A percentile compares a stretch with the other conserved stretches of the same genome.
phyloP scores from a whole-genome alignment of 2,329 filamentous ascomycete species.

The Fusarium protoensiforme region DNA sequence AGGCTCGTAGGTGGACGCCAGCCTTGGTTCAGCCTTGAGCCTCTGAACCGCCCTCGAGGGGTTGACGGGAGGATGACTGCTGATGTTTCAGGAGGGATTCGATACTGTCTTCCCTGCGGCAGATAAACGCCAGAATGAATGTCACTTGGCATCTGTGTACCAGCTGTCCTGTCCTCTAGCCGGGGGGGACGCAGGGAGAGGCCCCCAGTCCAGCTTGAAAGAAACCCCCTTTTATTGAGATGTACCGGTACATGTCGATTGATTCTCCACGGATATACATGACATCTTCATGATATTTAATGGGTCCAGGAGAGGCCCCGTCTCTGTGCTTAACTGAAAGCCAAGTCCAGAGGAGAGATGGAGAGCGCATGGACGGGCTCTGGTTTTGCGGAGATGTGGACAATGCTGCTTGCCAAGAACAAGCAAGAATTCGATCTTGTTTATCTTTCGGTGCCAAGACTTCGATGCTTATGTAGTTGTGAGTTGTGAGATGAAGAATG shows the following conservation, averaged over 20 bases:
- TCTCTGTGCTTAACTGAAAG: slow-evolving; percentile 33
- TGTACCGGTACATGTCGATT: slow-evolving; percentile 18
- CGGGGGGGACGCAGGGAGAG: slow-evolving; percentile 6
- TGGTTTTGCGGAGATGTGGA: neutral
- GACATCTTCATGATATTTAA: slow-evolving; percentile 6
- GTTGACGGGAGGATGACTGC: neutral
- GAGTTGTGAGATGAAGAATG: neutral
- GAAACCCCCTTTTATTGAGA: slow-evolving; percentile 11
- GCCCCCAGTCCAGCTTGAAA: neutral
- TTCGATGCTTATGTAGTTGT: slow-evolving; percentile 4
- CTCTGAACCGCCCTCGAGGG: neutral
- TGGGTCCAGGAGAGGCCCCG: neutral
- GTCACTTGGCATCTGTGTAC: slow-evolving; percentile 1
- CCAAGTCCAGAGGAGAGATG: slow-evolving; percentile 27
- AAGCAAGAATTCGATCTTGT: slow-evolving; percentile 9
- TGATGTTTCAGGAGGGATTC: slow-evolving; percentile 27
- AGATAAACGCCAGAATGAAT: neutral
- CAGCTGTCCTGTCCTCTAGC: slow-evolving; percentile 1
- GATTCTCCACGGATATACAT: slow-evolving; percentile 1
- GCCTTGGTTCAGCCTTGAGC: slow-evolving; percentile 4
- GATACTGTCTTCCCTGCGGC: slow-evolving; percentile 1
- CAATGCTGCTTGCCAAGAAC: neutral
- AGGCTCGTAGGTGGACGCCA: slow-evolving; percentile 24
- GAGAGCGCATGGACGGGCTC: neutral
- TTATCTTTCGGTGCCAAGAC: slow-evolving; percentile 24